A percentile compares a stretch with the other conserved stretches of the same genome.
phyloP scores from a whole-genome alignment of 2,329 filamentous ascomycete genomes.

The Hymenoscyphus repandus region DNA sequence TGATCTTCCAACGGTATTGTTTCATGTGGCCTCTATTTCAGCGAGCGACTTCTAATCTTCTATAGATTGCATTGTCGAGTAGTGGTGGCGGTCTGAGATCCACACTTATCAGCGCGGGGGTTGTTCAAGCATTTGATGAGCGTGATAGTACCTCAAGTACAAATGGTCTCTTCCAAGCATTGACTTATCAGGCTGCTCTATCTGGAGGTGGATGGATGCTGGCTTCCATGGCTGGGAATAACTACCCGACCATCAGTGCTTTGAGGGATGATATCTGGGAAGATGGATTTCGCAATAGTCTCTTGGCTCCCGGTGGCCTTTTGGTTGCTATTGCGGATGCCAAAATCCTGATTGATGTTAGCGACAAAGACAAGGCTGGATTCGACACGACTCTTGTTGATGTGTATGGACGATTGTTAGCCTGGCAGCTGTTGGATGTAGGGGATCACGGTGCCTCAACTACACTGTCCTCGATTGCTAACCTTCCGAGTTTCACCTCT shows the following conservation, averaged over 20 bases:
- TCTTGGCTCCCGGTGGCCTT: constrained; percentile 34
- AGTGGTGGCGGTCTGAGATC: constrained; percentile 40
- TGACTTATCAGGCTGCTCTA: constrained; percentile 42
- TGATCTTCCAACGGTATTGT: constrained; percentile 33
- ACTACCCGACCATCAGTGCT: constrained; percentile 39
- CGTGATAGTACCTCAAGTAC: constrained; percentile 36
- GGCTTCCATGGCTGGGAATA: constrained; percentile 40
- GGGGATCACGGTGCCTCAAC: constrained; percentile 13
- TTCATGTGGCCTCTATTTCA: background rate
- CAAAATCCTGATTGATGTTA: constrained; percentile 17
- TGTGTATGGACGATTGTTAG: constrained; percentile 21
- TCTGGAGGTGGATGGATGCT: constrained; percentile 44
- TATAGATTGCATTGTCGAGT: constrained; percentile 35
- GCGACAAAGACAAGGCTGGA: constrained; percentile 26
- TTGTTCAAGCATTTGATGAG: constrained; percentile 39
- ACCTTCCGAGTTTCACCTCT: constrained; percentile 36
- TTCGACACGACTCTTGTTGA: constrained; percentile 25
- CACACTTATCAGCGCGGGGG: constrained; percentile 33
- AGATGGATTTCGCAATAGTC: constrained; percentile 33
- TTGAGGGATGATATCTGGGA: constrained; percentile 38
- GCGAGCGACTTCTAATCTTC: background rate
- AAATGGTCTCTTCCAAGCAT: constrained; percentile 39
- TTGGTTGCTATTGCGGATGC: constrained; percentile 27
- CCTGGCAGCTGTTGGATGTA: constrained; percentile 19
- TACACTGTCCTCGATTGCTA: constrained; percentile 25